Conservation (phyloP, 2,329 filamentous ascomycete species). For the Hypoxylon sp. region DNA sequence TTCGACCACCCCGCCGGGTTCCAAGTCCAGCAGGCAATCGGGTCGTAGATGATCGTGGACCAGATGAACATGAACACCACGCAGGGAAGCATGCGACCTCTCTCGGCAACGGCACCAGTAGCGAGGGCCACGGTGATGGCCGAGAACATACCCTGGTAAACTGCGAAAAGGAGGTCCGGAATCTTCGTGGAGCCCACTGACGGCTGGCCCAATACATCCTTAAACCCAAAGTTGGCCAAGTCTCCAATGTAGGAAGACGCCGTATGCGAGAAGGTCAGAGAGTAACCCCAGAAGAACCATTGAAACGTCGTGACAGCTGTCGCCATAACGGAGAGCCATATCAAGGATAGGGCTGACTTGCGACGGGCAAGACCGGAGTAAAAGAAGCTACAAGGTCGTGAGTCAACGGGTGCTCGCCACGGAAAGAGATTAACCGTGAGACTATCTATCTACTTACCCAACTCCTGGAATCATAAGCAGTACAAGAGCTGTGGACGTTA, state of each 20-base stretch:
- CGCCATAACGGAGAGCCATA: constrained; percentile 92
- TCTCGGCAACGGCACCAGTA: constrained; percentile 85
- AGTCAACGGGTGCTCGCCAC: constrained; percentile 17
- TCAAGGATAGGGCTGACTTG: constrained; percentile 88
- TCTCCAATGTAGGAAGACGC: constrained; percentile 82
- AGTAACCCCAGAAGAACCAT: constrained; percentile 96
- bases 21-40: constrained; percentile 96
- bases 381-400: constrained; percentile 72
- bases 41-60: constrained; percentile 90
- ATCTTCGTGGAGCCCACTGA: constrained; percentile 79
- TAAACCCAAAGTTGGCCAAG: constrained; percentile 82
- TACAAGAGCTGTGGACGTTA: constrained; percentile 83
- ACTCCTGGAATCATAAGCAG: constrained; percentile 94
- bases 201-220: constrained; percentile 77
- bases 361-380: constrained; percentile 90
- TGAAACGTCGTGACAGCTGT: constrained; percentile 87
- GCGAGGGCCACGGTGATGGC: constrained; percentile 87
- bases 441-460: constrained; percentile 63
- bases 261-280: constrained; percentile 82
- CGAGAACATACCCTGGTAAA: constrained; percentile 92
- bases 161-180: constrained; percentile 85
- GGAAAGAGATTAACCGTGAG: constrained; percentile 4
- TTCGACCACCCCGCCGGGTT: constrained; percentile 84
- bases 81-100: constrained; percentile 88
- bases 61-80: constrained; percentile 95